Base-by-base conservation (phyloP, 2,329 filamentous ascomycete genomes). In the Colletotrichum scovillei region DNA sequence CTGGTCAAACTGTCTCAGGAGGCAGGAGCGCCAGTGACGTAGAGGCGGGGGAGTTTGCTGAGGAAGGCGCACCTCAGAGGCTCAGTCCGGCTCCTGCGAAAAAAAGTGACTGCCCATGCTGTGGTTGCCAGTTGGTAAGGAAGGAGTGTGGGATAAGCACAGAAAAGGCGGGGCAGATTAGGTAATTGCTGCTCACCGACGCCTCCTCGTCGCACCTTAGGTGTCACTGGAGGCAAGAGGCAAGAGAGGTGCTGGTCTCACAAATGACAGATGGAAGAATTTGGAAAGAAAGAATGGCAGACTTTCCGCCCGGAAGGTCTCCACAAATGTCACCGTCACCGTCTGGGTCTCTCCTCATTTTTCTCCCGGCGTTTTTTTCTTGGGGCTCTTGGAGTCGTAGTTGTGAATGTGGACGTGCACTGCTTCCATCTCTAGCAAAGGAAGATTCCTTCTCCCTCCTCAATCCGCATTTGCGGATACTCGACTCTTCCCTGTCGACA, bases 111-210 rank as follows among this genome's bases (percentile, higher is more conserved):
- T 6, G 35, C 57, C 19, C 16, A 46, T n/a, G 16, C 5, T 19
- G 14, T 42, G 38, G 52, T 26, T 58, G 26, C 30, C 30, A 30
- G 64, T 63, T 56, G 22, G 4, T 24, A 57, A 32, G 32, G 32
- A 32, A 68, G 56, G 52, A 49, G 58, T 52, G 58, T 9, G 57
- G 63, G 57, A 26, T 8, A 26, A 30, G 38, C 30, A 22, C 32
- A 49, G 28, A 63, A 12, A 67, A 49, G 64, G 69, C 64, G 69
- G 65, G 64, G 35, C 14, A 53, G 66, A 69, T 73, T 72, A 69
- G 24, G 70, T 73, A 73, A 69, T 38, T 24, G 16, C 30, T 26
- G n/a, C 1, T 16, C 12, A 9, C 11, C 16, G 22, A 24, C 12
- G 14, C 26, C 5, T 63, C 19, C 32, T 63, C 26, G 26, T 14